phyloP scores from a whole-genome alignment of 352 stramenopile genomes.

The Aphanomyces stellatus region DNA sequence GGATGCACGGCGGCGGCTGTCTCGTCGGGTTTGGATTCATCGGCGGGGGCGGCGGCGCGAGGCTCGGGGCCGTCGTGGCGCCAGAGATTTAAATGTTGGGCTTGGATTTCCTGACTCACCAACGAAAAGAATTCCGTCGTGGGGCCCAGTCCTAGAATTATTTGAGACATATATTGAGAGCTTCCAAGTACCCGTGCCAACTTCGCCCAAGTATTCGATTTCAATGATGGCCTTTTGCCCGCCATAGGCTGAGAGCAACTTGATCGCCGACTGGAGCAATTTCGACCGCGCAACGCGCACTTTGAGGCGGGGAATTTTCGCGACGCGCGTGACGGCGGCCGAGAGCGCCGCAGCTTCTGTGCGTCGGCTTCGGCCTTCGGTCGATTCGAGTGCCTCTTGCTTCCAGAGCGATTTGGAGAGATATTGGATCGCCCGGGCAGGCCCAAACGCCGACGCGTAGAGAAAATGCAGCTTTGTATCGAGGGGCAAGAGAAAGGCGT shows the following conservation, averaged over 20 bases:
- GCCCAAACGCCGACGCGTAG: constrained; percentile 55
- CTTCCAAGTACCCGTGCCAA: constrained; percentile 34
- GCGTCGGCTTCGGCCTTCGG: constrained; percentile 3
- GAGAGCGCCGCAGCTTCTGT: constrained; percentile 27
- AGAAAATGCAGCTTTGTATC: constrained; percentile 58
- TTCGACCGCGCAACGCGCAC: constrained; percentile 53
- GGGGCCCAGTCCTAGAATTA: constrained; percentile 32
- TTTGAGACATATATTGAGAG: not conserved
- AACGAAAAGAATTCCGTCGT: constrained; percentile 77
- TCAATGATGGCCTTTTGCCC: constrained; percentile 69
- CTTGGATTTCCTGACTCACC: constrained; percentile 61
- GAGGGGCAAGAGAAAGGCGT: constrained; percentile 54
- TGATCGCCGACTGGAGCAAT: constrained; percentile 58
- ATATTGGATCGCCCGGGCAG: constrained; percentile 59
- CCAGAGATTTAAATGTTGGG: constrained; percentile 49
- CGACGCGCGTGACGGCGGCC: constrained; percentile 45
- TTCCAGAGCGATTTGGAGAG: constrained; percentile 61
- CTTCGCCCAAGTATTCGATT: constrained; percentile 73
- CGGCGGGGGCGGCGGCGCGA: constrained; percentile 3
- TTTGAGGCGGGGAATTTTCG: constrained; percentile 66
- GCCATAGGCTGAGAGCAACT: constrained; percentile 60
- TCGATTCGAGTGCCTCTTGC: constrained; percentile 25
- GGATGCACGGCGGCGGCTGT: constrained; percentile 10
- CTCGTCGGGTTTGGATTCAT: constrained; percentile 18
- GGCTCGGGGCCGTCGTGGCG: constrained; percentile 31